phyloP scores from a whole-genome alignment of 129 eudicot genomes.

The Flaveria robusta region DNA sequence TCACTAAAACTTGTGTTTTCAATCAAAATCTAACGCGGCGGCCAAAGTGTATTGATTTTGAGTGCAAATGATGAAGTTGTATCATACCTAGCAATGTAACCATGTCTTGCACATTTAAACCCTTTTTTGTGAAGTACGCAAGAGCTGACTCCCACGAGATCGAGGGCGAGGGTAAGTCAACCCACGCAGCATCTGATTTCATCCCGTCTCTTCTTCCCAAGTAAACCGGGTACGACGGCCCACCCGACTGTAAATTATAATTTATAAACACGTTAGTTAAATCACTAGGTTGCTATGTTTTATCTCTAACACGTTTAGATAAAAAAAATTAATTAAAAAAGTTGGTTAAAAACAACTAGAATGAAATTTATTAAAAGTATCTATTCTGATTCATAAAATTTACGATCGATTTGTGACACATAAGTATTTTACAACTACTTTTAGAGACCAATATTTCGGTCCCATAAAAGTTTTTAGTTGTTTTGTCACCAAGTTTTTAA shows the following conservation, averaged over 20 bases:
- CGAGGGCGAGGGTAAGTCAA: conserved; percentile 78
- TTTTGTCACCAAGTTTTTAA: too few species aligned
- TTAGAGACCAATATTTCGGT: too few species aligned
- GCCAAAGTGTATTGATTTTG: not conserved
- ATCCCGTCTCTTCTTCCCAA: conserved; percentile 77
- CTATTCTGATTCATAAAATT: too few species aligned
- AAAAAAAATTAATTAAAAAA: too few species aligned
- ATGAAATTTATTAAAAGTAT: not conserved
- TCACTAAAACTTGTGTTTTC: too few species aligned
- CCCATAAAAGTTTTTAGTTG: too few species aligned
- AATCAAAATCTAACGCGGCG: too few species aligned
- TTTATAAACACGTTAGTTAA: not conserved
- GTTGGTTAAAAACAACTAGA: too few species aligned
- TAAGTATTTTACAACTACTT: too few species aligned
- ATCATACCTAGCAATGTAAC: conserved; percentile 71
- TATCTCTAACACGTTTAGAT: too few species aligned
- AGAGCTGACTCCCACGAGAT: conserved; percentile 58
- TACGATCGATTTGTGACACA: too few species aligned
- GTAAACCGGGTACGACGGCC: conserved; percentile 82
- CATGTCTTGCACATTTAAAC: conserved; percentile 64
- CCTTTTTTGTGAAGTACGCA: conserved; percentile 62
- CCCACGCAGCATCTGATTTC: conserved; percentile 66
- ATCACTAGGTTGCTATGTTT: too few species aligned
- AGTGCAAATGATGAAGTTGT: not conserved
- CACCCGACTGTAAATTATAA: conserved; percentile 62